Percentiles rank a stretch among this genome's conserved stretches.
phyloP scores from a whole-genome alignment of 768 basidiomycete species.

The Collybiopsis confluens region DNA sequence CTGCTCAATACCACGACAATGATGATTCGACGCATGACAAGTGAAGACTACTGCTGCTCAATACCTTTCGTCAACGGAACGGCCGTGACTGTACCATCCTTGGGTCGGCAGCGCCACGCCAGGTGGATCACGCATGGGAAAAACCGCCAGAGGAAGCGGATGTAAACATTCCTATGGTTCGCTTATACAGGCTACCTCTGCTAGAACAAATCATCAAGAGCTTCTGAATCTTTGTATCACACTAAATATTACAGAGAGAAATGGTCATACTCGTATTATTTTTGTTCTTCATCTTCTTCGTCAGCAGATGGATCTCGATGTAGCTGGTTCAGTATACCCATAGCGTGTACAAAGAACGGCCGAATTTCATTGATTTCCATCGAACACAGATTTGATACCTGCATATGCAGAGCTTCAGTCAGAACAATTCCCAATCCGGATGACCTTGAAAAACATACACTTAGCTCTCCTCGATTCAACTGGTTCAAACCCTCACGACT shows the following conservation, averaged over 20 bases:
- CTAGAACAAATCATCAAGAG: too few relatives aligned
- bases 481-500: conserved; percentile 78
- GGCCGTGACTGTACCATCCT: too few relatives aligned
- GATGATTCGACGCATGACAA: too few relatives aligned
- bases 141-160: too few relatives aligned
- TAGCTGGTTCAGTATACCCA: conserved; percentile 1
- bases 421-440: background rate
- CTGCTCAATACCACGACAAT: too few relatives aligned
- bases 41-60: too few relatives aligned
- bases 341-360: conserved; percentile 77
- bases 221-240: background rate
- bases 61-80: too few relatives aligned
- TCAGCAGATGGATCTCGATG: conserved; percentile 3
- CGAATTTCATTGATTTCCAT: conserved; percentile 95
- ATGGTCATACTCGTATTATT: background rate
- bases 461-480: conserved; percentile 78
- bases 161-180: too few relatives aligned
- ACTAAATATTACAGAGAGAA: background rate
- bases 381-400: conserved; percentile 82
- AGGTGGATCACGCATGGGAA: too few relatives aligned
- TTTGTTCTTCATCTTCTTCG: background rate
- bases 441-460: conserved; percentile 45
- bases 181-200: too few relatives aligned
- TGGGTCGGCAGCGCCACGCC: too few relatives aligned
- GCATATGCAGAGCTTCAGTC: background rate